Base-by-base conservation (phyloP, 148 eudicot species). In the Polygonum aviculare region DNA sequence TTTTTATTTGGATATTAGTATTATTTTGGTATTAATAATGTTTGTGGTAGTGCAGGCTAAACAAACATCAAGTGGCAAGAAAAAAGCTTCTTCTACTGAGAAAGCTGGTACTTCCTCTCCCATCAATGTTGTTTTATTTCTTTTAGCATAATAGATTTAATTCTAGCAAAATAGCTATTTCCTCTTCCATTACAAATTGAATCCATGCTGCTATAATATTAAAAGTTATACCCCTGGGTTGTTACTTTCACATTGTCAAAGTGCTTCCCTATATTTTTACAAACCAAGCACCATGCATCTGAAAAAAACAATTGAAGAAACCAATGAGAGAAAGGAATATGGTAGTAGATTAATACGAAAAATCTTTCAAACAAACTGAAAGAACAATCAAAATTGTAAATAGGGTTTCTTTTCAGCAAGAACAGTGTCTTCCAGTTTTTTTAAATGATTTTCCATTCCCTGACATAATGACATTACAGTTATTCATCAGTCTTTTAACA, bases 101-200 rank as follows among this genome's bases (percentile, higher is more conserved):
- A 67, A 67, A 67, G 45, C 39, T 40, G 39, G 59, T 79, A 62
- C 44, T 45, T 65, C 31, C 26, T 80, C 69, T 51, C 69, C 47
- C 60, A 51, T 22, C 41, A 38, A 69, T 76, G 21, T 22, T 1
- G n/a, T 47, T 10, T 57, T 59, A 26, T 48, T 33, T 12, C 55
- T 50, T 21, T 26, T 60, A 22, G 67, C 67, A 22, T 5, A 60
- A 59, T 8, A 59, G 12, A 59, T 59, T 6, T 59, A 26, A 59
- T 19, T 59, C 21, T 59, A 5, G 9, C 49, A 47, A 12, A 47
- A 47, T 47, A 2, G 12, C 12, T 47, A 47, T 47, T 47, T 47
- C 12, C 49, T 47, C 49, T 47, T 47, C 49, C 49, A 11, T 48
- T 48, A 48, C 50, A 1, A 26, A 26, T 26, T 48, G 60, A 54